Evolutionary conservation across 441 rosid species (phyloP), one percentile per base, ranked within the genome.

Genomic region (Sinapis alba): DNA sequence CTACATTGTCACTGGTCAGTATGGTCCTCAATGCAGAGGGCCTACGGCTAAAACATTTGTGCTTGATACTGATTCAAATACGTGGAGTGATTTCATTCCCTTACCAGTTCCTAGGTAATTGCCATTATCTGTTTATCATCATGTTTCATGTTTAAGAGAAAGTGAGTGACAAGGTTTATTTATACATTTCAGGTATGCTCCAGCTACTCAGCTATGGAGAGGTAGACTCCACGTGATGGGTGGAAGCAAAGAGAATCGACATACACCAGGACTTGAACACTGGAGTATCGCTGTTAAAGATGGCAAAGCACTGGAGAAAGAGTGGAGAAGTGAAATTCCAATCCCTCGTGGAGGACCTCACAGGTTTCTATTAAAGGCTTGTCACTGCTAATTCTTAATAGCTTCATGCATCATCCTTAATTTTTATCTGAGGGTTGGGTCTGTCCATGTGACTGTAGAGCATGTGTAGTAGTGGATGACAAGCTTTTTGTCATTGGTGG

Each of bases 151-250:
- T 77, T 66, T 36, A 26, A 54, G 28, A 54, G 57, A 10, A 30
- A 72, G 3, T 24, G 60, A 6, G 16, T 71, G 61, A 59, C 62
- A 19, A 43, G 57, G 19, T 45, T 45, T 45, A 45, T 43, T 26
- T 69, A 2, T 71, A 8, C 20, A 72, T 57, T 73, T 78, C 83
- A 93, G 97, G 84, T 91, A 91, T 84, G 98, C 97, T 10, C 96
- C 96, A 28, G 96, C 97, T 71, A 93, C 97, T 71, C 92, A 87
- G 77, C 87, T 89, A 45, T 93, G 97, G 98, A 90, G 90, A 84
- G 97, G 97, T 30, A 87, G 98, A 81, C 97, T 93, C 64, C 98
- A 90, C 78, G 98, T 93, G 78, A 90, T 93, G 98, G 98, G 96
- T 76, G 98, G 98, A 41, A 91, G 98, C 87, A 90, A 86, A 83